Conservation (phyloP, 2,329 filamentous ascomycete species). For the Stagonosporopsis chrysanthemi region DNA sequence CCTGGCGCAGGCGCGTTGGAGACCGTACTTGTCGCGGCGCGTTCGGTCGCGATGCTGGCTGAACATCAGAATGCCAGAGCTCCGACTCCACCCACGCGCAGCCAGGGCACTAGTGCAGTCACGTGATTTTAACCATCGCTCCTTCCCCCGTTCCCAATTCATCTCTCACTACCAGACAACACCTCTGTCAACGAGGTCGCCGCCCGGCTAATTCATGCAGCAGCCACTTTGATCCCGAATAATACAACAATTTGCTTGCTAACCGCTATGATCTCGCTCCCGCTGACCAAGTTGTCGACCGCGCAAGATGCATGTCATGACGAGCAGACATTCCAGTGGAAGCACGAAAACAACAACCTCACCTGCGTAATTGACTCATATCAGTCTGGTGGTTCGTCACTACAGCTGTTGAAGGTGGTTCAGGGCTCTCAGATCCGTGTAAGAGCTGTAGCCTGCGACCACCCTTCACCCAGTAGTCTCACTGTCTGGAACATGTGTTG, state of each 20-base stretch:
- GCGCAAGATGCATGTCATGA: slow-evolving; percentile 43
- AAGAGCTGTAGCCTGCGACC: slow-evolving; percentile 27
- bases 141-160: slow-evolving; percentile 24
- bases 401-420: slow-evolving; percentile 50
- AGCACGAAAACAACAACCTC: slow-evolving; percentile 42
- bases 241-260: slow-evolving; percentile 16
- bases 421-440: slow-evolving; percentile 55
- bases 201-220: background rate
- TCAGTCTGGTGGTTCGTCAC: slow-evolving; percentile 28
- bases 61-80: slow-evolving; percentile 42
- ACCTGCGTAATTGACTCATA: slow-evolving; percentile 45
- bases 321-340: slow-evolving; percentile 46
- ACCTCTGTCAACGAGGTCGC: background rate
- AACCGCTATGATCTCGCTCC: slow-evolving; percentile 39
- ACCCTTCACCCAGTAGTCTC: slow-evolving; percentile 1
- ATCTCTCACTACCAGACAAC: slow-evolving; percentile 1
- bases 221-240: slow-evolving; percentile 20
- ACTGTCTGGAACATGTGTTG: background rate
- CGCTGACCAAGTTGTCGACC: slow-evolving; percentile 43
- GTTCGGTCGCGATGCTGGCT: slow-evolving; percentile 41
- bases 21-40: slow-evolving; percentile 38
- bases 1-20: slow-evolving; percentile 34
- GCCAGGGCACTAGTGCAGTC: slow-evolving; percentile 21
- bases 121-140: slow-evolving; percentile 29
- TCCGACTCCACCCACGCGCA: slow-evolving; percentile 32